Base-by-base conservation (phyloP, 2,329 filamentous ascomycete genomes). In the Penicillium corylophilum region DNA sequence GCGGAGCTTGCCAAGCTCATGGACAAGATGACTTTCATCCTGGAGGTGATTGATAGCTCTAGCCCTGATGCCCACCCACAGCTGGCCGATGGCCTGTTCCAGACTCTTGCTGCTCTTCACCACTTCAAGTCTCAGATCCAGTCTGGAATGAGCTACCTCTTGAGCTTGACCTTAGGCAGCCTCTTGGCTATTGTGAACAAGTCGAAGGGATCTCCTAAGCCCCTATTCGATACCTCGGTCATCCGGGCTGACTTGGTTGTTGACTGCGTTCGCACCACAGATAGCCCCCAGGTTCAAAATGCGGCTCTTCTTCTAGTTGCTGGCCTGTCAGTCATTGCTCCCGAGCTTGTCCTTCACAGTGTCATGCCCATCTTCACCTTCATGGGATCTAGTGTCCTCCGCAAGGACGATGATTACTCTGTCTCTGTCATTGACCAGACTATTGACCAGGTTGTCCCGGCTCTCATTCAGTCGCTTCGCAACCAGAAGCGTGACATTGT, bases 361-460 rank as follows among this genome's bases (percentile, higher is more conserved):
- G 90, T 99, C 48, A 99, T 99, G 94, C 94, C 94, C 12, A 93
- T 99, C 46, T 99, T 99, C 74, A 97, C 94, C 0, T 96, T 97
- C 69, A 96, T 97, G 87, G 91, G 93, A 38, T 88, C 87, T 39
- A 96, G 90, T 3, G 87, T 96, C 18, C 81, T 99, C 44, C 86
- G 89, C 44, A 93, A 96, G 74, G 90, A 90, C 62, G 95, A 99
- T 64, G 93, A 97, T 63, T 97, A 96, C 74, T 97, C 94, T 20
- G 91, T 92, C 12, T 90, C 96, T 69, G 93, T 99, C 28, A 93
- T 96, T 51, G 90, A 95, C 64, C 91, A 84, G 76, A 97, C 94
- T 1, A 92, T 99, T 62, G 89, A 91, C 55, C 88, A 93, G 63
- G 92, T 99, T 20, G 89, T 99, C 26, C 95, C 95, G 22, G 91